phyloP scores from a whole-genome alignment of 2,329 filamentous ascomycete genomes.

The Xylaria sp. region DNA sequence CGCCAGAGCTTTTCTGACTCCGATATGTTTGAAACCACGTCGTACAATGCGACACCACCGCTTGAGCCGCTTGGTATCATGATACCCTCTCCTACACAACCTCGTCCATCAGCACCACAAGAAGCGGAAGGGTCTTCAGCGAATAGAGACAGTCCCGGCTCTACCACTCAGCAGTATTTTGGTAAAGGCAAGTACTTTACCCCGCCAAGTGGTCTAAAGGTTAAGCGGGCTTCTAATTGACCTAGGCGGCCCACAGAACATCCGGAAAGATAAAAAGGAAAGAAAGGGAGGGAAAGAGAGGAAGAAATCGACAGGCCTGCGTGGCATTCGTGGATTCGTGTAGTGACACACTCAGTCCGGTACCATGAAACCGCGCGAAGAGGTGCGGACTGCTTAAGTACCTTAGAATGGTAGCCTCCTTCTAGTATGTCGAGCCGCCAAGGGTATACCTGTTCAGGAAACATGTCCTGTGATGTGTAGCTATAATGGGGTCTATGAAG shows the following conservation, averaged over 20 bases:
- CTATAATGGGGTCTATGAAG: too few species aligned
- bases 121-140: constrained; percentile 49
- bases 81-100: constrained; percentile 42
- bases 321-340: constrained; percentile 36
- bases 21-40: constrained; percentile 55
- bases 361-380: not conserved
- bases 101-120: constrained; percentile 53
- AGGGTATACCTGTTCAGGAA: not conserved
- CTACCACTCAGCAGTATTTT: constrained; percentile 57
- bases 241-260: constrained; percentile 24
- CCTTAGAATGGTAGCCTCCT: not conserved
- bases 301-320: constrained; percentile 29
- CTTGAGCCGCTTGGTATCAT: constrained; percentile 48
- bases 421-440: too few species aligned
- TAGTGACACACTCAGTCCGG: not conserved
- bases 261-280: constrained; percentile 31
- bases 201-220: not conserved
- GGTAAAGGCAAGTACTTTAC: constrained; percentile 55
- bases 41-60: constrained; percentile 57
- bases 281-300: constrained; percentile 24
- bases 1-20: constrained; percentile 58
- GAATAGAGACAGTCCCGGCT: constrained; percentile 44
- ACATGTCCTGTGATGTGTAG: too few species aligned
- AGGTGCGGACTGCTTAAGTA: not conserved
- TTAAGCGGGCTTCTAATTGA: constrained; percentile 11